A percentile compares a stretch with the other conserved stretches of the same genome.
These are phyloP conservation scores for Linum trigynum DNA, from an alignment of 345 rosid species.

Conservation along the genomic window DNA sequence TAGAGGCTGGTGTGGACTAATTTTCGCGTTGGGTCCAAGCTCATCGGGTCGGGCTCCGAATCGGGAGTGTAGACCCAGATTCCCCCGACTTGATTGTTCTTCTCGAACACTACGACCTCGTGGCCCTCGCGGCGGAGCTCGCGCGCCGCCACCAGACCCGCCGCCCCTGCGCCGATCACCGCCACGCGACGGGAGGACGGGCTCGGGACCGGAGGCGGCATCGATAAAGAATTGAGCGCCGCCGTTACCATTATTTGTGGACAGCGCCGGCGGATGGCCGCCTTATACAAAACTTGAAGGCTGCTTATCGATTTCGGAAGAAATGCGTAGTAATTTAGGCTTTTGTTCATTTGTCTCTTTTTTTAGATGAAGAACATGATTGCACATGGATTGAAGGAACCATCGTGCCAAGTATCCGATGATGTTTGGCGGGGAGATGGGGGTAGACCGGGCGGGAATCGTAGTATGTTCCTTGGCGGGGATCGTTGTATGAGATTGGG, in stretches of 20 bases:
- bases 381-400: too few species aligned
- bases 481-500: too few species aligned
- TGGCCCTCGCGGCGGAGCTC: conserved; percentile 83
- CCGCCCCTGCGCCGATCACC: conserved; percentile 78
- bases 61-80: conserved; percentile 60
- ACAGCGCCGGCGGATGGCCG: too few species aligned
- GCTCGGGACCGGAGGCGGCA: conserved; percentile 26
- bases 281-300: too few species aligned
- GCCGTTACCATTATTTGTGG: neutral
- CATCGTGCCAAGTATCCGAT: too few species aligned
- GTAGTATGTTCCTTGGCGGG: too few species aligned
- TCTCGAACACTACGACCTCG: conserved; percentile 66
- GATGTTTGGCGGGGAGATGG: too few species aligned
- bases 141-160: conserved; percentile 64
- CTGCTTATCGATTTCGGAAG: neutral
- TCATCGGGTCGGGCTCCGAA: conserved; percentile 56
- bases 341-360: neutral
- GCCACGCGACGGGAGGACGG: conserved; percentile 52
- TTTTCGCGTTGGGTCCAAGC: conserved; percentile 48
- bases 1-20: conserved; percentile 64
- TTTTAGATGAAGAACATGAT: too few species aligned
- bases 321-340: neutral
- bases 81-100: conserved; percentile 54
- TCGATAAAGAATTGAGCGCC: neutral
- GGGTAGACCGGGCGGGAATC: too few species aligned